Evolutionary conservation across 345 rosid species (phyloP).

Genomic region (Euphorbia lathyris): DNA sequence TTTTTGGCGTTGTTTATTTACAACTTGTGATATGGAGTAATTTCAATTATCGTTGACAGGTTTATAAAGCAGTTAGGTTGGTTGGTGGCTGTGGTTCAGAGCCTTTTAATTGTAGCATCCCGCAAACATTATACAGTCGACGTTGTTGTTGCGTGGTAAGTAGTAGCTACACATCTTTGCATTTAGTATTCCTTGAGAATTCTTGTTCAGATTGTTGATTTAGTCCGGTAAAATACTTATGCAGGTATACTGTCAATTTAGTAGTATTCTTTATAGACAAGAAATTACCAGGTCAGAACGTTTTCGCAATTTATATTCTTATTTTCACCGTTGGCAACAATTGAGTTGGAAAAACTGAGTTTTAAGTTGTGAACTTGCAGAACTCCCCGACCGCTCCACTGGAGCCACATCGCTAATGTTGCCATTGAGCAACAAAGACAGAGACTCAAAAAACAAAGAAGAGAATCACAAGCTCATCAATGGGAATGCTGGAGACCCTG

Average conservation of each 20-base stretch:
- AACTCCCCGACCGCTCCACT: conserved; percentile 68
- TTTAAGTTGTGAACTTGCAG: conserved; percentile 41
- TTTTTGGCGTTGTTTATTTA: neutral
- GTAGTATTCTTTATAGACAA: conserved; percentile 94
- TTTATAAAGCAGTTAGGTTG: conserved; percentile 83
- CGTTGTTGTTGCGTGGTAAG: conserved; percentile 93
- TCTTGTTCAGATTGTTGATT: conserved; percentile 8
- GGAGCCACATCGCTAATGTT: conserved; percentile 51
- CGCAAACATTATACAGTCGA: conserved; percentile 98
- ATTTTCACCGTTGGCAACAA: neutral
- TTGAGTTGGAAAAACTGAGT: conserved; percentile 16
- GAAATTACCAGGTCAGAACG: conserved; percentile 84
- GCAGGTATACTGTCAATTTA: conserved; percentile 93
- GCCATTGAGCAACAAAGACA: conserved; percentile 63
- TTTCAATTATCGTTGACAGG: conserved; percentile 39
- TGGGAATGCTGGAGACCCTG: conserved; percentile 77
- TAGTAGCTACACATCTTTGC: neutral
- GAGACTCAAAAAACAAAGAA: conserved; percentile 69
- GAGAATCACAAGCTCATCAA: conserved; percentile 93
- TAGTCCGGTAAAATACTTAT: conserved; percentile 10
- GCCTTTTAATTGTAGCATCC: conserved; percentile 88
- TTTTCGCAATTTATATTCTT: neutral
- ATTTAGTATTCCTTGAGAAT: neutral
- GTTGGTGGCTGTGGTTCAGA: conserved; percentile 76
- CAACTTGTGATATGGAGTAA: neutral